Base-by-base conservation (phyloP, 768 basidiomycete genomes). In the Pleurotus tuber-regium region DNA sequence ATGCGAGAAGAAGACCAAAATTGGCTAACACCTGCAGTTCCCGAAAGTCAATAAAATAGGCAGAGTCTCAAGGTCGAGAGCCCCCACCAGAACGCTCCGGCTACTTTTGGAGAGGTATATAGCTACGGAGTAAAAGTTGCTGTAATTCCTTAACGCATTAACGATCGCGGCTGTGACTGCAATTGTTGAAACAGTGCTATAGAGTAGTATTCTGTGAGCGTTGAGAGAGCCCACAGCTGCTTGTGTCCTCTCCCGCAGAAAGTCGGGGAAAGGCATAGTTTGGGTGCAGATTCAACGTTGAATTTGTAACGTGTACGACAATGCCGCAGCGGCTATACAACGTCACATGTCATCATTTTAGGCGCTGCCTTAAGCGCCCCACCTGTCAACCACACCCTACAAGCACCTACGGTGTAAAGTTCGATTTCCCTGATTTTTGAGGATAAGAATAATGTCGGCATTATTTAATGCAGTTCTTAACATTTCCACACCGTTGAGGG, bases 71-170 rank as follows among this genome's bases (percentile, higher is more conserved):
- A 30, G 41, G 38, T 18, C 16, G 28, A 25, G 42, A 48, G 25
- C 16, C 58, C 85, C 55, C 55, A 98, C 97, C 72, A 99, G 73
- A 49, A 95, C 83, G 59, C 91, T 93, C n/a, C 92, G 84, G 62
- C 86, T 92, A 63, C 92, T 95, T 71, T 88, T 89, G 4, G 92
- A 89, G n/a, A 99, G 80, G 62, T 86, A 89, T 2, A 99, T 92
- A 25, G 91, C 83, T 2, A 96, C 87, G 12, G 94, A 87, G 66
- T 95, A 99, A 71, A 98, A 98, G 72, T 94, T 97, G 61, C 84
- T 86, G 60, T 95, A 79, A 48, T 79, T 85, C 61, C 84, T 80
- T 62, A 93, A 78, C 9, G 93, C 93, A 67, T 88, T 91, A 43
- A 78, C 69, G 54, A 98, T 76, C 23, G 89, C 87, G 16, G 80